These are phyloP conservation scores for Saturnispora quitensis DNA, from an alignment of 805 yeast genomes.

Conservation along the genomic window DNA sequence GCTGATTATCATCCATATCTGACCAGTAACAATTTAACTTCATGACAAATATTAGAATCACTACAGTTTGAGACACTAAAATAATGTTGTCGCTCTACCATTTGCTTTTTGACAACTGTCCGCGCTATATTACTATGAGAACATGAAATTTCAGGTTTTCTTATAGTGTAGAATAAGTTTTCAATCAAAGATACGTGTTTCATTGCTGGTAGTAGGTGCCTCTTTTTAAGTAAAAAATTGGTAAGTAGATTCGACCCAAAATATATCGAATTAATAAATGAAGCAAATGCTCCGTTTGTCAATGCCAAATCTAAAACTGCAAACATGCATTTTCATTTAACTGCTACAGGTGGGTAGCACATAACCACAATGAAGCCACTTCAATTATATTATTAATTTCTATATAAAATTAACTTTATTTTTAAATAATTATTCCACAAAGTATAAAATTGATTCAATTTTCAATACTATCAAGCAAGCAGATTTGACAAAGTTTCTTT, in stretches of 20 bases:
- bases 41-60: too few species aligned
- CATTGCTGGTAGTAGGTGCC: conserved; percentile 24
- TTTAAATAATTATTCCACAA: conserved; percentile 23
- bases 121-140: too few species aligned
- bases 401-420: conserved; percentile 19
- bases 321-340: conserved; percentile 18
- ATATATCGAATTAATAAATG: conserved; percentile 16
- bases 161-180: too few species aligned
- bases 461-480: conserved; percentile 21
- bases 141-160: too few species aligned
- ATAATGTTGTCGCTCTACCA: too few species aligned
- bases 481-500: conserved; percentile 18
- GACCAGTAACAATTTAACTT: too few species aligned
- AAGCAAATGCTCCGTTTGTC: conserved; percentile 20
- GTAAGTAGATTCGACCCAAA: conserved; percentile 20
- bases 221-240: conserved; percentile 21
- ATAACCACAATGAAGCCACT: conserved; percentile 20
- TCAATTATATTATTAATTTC: conserved; percentile 20
- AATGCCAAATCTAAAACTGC: conserved; percentile 25
- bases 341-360: conserved; percentile 21
- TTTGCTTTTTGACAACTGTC: too few species aligned
- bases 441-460: conserved; percentile 21
- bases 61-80: too few species aligned
- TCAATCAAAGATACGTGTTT: conserved; percentile 11
- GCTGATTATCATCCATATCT: too few species aligned